phyloP scores from a whole-genome alignment of 805 yeast species.

The Wickerhamomyces strasburgensis region DNA sequence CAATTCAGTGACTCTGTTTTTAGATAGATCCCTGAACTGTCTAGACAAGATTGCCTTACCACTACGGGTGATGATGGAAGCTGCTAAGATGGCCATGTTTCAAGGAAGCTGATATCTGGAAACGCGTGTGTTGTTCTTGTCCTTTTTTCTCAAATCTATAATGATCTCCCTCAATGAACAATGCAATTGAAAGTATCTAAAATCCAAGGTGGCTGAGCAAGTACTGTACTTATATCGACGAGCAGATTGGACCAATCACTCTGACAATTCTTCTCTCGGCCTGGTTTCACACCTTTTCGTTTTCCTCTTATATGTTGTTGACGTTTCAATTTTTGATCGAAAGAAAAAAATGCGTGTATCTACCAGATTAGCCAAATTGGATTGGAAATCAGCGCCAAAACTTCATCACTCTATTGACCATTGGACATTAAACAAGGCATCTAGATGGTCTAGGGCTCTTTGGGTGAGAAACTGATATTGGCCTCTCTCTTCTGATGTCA shows the following conservation, averaged over 20 bases:
- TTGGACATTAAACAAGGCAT: conserved; percentile 4
- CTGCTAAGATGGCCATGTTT: conserved; percentile 76
- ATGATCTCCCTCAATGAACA: too few relatives aligned
- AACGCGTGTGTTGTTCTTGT: conserved; percentile 2
- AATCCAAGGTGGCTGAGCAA: too few relatives aligned
- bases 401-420: conserved; percentile 6
- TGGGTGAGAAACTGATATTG: conserved; percentile 1
- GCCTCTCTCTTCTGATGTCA: conserved; percentile 5
- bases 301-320: too few relatives aligned
- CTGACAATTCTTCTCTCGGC: too few relatives aligned
- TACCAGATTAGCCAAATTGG: conserved; percentile 5
- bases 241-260: too few relatives aligned
- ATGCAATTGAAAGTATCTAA: too few relatives aligned
- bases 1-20: conserved; percentile 80
- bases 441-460: neutral
- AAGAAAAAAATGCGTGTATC: conserved; percentile 5
- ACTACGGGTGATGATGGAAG: conserved; percentile 87
- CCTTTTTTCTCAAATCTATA: too few relatives aligned
- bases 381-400: too few relatives aligned
- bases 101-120: too few relatives aligned
- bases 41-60: conserved; percentile 92
- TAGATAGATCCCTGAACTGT: conserved; percentile 80
- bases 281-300: too few relatives aligned
- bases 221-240: too few relatives aligned
- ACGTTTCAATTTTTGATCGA: conserved; percentile 14